These are phyloP conservation scores for Ceratocystis albifundus DNA, from an alignment of 2,329 filamentous ascomycete species.

Conservation along the genomic window DNA sequence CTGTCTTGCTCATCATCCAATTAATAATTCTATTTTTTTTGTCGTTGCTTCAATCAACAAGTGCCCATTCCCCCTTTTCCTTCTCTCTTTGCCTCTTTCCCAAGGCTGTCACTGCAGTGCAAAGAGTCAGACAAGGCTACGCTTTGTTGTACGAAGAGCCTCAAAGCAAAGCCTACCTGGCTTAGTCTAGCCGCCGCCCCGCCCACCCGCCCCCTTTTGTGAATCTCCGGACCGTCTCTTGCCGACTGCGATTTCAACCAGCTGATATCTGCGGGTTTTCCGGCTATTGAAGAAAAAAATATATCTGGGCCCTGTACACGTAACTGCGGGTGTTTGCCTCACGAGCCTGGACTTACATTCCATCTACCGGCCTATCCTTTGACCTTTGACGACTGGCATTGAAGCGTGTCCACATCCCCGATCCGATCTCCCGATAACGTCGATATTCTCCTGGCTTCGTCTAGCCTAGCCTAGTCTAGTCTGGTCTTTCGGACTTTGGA, in stretches of 20 bases:
- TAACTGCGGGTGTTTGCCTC: too few relatives aligned
- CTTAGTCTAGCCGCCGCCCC: constrained; percentile 1
- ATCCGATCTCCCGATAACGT: neutral
- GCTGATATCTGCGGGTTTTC: too few relatives aligned
- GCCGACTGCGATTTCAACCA: too few relatives aligned
- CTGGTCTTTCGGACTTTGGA: neutral
- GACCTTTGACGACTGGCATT: neutral
- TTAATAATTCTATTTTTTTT: constrained; percentile 3
- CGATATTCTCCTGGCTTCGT: neutral
- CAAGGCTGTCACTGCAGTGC: neutral
- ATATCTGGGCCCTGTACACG: too few relatives aligned
- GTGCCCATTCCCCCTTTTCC: neutral
- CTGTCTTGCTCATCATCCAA: neutral
- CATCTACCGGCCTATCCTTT: neutral
- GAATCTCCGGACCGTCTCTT: neutral
- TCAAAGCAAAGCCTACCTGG: neutral
- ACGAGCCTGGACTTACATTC: neutral
- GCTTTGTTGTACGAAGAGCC: neutral
- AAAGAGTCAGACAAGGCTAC: neutral
- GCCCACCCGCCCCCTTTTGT: neutral
- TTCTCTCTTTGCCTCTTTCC: neutral
- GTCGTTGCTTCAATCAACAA: neutral
- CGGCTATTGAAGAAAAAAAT: too few relatives aligned
- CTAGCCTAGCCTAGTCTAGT: neutral
- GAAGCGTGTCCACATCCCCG: constrained; percentile 4